Evolutionary conservation across 73 alveolate species (phyloP), one percentile per base, ranked within the genome.

Genomic region (Symbiodinium pilosum): DNA sequence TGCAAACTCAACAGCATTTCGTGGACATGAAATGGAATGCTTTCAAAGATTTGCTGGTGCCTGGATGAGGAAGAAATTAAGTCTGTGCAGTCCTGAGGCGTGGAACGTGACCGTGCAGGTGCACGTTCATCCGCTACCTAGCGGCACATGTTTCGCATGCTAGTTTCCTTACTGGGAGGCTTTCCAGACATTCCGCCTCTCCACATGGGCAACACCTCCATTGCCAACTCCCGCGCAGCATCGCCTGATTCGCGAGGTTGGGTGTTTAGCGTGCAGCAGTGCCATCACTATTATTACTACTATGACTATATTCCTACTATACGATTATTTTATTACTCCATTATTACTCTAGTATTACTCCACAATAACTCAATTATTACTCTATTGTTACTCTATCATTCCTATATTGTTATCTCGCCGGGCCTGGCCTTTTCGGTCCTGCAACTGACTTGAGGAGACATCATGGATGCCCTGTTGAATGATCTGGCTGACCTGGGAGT

Each of bases 171-270:
- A 26, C 30, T 3, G 38, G 39, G 30, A 91, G 97, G 97, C 97
- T 91, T 91, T 47, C 97, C 97, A 59, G 97, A 91, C 44, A 91
- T 91, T 43, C 97, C 97, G 59, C 97, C 97, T 26, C 54, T 91
- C 75, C 97, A 91, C n/a, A 69, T 91, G 88, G 81, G 81, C 81
- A 64, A 38, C 30, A 41, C 38, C 11, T 43, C 87, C 16, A 30
- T 91, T 34, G 95, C 69, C 36, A 89, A 30, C 71, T 91, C 97
- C 12, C 97, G 97, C 38, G 97, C 89, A 69, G 97, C 97, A 4
- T 91, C 97, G 30, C 97, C 97, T 30, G 97, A 91, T 43, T 91
- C 97, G 6, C 87, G 87, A 69, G 97, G 97, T 54, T 34, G 34
- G 85, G 28, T 9, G 85, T 30, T 6, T n/a, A 20, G 43, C 26